Base-by-base conservation (phyloP, 2,329 filamentous ascomycete species). In the Fusarium buharicum region DNA sequence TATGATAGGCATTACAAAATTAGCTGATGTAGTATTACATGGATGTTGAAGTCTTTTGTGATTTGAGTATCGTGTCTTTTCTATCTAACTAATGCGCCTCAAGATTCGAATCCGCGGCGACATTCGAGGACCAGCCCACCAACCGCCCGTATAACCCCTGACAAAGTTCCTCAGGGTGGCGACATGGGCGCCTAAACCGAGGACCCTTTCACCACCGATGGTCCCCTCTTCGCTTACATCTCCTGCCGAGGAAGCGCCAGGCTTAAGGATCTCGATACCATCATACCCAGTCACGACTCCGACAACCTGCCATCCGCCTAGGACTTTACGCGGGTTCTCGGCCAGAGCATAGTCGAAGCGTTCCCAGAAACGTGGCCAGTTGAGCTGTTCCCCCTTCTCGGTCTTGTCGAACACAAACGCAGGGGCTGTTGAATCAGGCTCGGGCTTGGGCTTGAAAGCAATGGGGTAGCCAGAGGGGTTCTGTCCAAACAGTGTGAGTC, bases 121-220 rank as follows among this genome's bases (percentile, higher is more conserved):
- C 84, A 89, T 87, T 62, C 80, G 79, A 20, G 86, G 86, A 0
- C 87, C 87, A 64, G 85, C 64, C 86, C 87, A 90, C 84, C 85
- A 88, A 0, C 87, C 87, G 2, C 85, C 81, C 1, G 84, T 87
- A 6, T 76, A 56, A 22, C 58, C 60, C 56, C 82, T 80, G 7
- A 84, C 78, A 3, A 59, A 43, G 6, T 78, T 73, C 54, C 79
- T 79, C 30, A 81, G 48, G 22, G 63, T 64, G 27, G 71, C 75
- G 14, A 85, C 70, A 0, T 72, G 43, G 30, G 73, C 74, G 1
- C 80, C 84, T 30, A 76, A 76, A 2, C 84, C 84, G 1, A 86
- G 74, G 3, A 82, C 68, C 14, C 59, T 72, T 18, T 67, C 63
- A 4, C 52, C 50, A 5, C 52, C 49, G 16, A 56, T 48, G 2